Evolutionary conservation across 2,329 filamentous ascomycete species (phyloP).

Genomic region (Raffaelea ambrosiae): DNA sequence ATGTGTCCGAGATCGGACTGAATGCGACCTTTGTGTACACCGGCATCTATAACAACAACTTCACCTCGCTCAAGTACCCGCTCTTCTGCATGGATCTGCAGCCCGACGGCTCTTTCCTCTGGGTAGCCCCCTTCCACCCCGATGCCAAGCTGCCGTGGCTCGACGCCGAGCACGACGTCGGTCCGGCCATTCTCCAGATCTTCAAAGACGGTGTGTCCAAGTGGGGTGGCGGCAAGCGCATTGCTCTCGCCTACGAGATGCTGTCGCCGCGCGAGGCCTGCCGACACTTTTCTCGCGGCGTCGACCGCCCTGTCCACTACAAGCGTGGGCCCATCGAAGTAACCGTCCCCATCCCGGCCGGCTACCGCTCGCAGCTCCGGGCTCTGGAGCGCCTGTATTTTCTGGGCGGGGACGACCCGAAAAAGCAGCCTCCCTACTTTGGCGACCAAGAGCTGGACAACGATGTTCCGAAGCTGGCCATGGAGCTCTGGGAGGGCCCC

Average conservation of each 20-base stretch:
- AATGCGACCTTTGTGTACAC: slow-evolving; percentile 92
- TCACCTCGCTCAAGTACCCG: slow-evolving; percentile 85
- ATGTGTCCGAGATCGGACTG: slow-evolving; percentile 72
- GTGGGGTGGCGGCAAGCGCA: slow-evolving; percentile 65
- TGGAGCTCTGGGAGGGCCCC: slow-evolving; percentile 85
- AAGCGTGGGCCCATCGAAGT: slow-evolving; percentile 71
- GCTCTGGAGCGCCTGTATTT: slow-evolving; percentile 54
- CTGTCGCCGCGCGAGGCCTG: slow-evolving; percentile 79
- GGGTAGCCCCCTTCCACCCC: slow-evolving; percentile 90
- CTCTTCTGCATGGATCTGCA: slow-evolving; percentile 92
- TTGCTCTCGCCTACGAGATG: slow-evolving; percentile 85
- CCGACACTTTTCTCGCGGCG: slow-evolving; percentile 66
- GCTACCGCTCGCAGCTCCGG: slow-evolving; percentile 82
- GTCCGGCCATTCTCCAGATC: slow-evolving; percentile 82
- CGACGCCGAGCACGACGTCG: slow-evolving; percentile 92
- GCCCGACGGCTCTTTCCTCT: slow-evolving; percentile 75
- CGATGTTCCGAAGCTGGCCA: slow-evolving; percentile 64
- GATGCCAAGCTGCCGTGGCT: slow-evolving; percentile 87
- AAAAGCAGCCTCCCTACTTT: slow-evolving; percentile 56
- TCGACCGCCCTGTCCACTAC: slow-evolving; percentile 72
- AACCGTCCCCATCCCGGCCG: slow-evolving; percentile 75
- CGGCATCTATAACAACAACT: slow-evolving; percentile 99
- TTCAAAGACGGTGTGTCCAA: slow-evolving; percentile 87
- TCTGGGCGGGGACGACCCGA: slow-evolving; percentile 38
- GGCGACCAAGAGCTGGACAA: slow-evolving; percentile 47